Conservation (phyloP, 352 stramenopile genomes). For the Pythium sukuiense region DNA sequence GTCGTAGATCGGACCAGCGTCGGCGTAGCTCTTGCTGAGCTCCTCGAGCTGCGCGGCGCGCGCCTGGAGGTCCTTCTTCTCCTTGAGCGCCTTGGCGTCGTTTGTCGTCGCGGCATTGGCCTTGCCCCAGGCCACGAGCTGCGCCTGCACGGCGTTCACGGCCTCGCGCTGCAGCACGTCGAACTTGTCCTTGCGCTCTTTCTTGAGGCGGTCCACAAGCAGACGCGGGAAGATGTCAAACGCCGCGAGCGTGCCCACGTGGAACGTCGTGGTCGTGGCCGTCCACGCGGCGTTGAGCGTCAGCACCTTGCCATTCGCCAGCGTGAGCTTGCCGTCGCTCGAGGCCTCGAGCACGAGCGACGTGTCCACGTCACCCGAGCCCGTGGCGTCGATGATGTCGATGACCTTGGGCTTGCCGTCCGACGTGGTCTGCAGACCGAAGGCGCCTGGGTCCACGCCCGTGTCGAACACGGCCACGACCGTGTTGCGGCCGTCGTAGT, state of each 20-base stretch:
- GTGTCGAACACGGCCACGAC: conserved; percentile 96
- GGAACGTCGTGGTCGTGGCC: conserved; percentile 54
- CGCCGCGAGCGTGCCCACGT: conserved; percentile 79
- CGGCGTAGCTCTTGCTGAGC: conserved; percentile 75
- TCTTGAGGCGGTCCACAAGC: conserved; percentile 74
- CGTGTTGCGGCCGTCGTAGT: conserved; percentile 90
- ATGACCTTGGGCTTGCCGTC: conserved; percentile 93
- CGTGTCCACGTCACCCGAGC: conserved; percentile 92
- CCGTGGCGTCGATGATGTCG: conserved; percentile 95
- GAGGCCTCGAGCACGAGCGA: conserved; percentile 51
- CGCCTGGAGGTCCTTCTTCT: conserved; percentile 85
- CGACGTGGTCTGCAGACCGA: conserved; percentile 81
- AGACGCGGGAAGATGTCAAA: conserved; percentile 89
- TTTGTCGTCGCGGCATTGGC: conserved; percentile 70
- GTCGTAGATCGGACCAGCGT: conserved; percentile 93
- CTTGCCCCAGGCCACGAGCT: conserved; percentile 57
- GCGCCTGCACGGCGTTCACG: conserved; percentile 61
- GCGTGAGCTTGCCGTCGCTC: conserved; percentile 44
- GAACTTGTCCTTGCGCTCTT: conserved; percentile 84
- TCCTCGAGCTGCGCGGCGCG: conserved; percentile 70
- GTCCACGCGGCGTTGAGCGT: conserved; percentile 78
- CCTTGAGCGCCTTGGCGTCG: conserved; percentile 42
- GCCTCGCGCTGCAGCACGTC: conserved; percentile 63
- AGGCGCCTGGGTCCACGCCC: conserved; percentile 91
- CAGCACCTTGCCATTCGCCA: conserved; percentile 47